Evolutionary conservation across 2,329 filamentous ascomycete genomes (phyloP).

Genomic region (Claviceps purpurea): DNA sequence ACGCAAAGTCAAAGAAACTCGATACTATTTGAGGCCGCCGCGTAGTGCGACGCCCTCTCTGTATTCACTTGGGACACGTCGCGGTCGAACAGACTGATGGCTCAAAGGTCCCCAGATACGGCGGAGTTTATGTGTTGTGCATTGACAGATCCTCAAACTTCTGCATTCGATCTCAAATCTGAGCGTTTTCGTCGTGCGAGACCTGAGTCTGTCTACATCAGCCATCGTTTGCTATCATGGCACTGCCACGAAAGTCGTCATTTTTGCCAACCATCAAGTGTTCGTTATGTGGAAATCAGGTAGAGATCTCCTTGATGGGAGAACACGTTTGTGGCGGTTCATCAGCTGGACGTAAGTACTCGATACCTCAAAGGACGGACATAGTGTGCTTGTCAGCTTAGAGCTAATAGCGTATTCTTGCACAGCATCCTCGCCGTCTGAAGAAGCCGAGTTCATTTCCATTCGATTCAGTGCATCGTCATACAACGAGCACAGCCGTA

Average conservation of each 20-base stretch:
- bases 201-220: not conserved
- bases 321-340: slow-evolving; percentile 59
- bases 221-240: slow-evolving; percentile 21
- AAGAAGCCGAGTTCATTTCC: slow-evolving; percentile 16
- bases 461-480: slow-evolving; percentile 13
- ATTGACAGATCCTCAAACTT: not conserved
- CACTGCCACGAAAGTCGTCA: slow-evolving; percentile 45
- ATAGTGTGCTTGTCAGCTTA: not conserved
- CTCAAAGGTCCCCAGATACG: not conserved
- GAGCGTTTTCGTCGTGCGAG: not conserved
- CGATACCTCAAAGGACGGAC: no score
- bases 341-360: slow-evolving; percentile 32
- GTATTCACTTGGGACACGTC: not conserved
- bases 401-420: not conserved
- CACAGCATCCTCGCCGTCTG: slow-evolving; percentile 26
- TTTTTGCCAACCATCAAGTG: slow-evolving; percentile 80
- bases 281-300: slow-evolving; percentile 62
- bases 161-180: not conserved
- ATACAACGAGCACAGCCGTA: slow-evolving; percentile 24
- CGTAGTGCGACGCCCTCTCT: not conserved
- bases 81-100: not conserved
- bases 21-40: not conserved
- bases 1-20: not conserved
- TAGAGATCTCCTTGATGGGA: slow-evolving; percentile 76
- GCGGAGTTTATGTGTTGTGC: not conserved